Evolutionary conservation across 2,329 filamentous ascomycete genomes (phyloP).

Genomic region (Calonectria pteridis): DNA sequence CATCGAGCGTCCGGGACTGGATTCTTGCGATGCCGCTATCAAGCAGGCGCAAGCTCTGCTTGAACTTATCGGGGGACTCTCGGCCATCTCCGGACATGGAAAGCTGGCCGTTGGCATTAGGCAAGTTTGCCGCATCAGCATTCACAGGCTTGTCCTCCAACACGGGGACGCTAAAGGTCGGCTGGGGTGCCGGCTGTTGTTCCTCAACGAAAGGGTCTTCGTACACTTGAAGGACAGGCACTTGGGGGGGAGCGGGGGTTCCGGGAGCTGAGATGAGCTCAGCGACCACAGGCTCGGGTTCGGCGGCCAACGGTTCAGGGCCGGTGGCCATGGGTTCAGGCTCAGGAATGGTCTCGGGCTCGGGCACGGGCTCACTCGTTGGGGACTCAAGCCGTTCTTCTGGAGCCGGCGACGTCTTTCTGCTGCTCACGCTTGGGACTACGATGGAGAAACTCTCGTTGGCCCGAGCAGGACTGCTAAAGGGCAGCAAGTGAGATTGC

Average conservation of each 20-base stretch:
- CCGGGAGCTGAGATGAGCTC: constrained; percentile 17
- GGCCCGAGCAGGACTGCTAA: constrained; percentile 59
- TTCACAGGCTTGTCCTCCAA: constrained; percentile 73
- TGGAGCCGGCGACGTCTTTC: constrained; percentile 50
- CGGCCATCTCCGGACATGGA: constrained; percentile 34
- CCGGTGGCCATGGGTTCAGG: neutral
- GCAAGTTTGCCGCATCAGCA: constrained; percentile 59
- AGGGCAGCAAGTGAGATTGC: constrained; percentile 43
- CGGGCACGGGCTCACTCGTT: constrained; percentile 25
- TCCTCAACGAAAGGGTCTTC: constrained; percentile 71
- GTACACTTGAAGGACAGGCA: constrained; percentile 64
- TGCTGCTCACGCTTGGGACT: constrained; percentile 59
- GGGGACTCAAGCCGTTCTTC: constrained; percentile 27
- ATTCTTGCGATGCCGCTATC: constrained; percentile 82
- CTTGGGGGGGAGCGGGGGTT: constrained; percentile 20
- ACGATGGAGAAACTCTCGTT: constrained; percentile 68
- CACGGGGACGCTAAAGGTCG: constrained; percentile 61
- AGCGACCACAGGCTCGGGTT: neutral
- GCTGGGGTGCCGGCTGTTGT: constrained; percentile 57
- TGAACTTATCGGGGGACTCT: constrained; percentile 61
- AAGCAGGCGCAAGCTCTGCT: constrained; percentile 72
- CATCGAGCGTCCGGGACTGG: constrained; percentile 78
- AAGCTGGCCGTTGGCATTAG: constrained; percentile 41
- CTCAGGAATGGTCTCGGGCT: constrained; percentile 9
- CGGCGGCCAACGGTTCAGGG: neutral